phyloP scores from a whole-genome alignment of 306 rosid genomes.

The Cicer cuneatum region DNA sequence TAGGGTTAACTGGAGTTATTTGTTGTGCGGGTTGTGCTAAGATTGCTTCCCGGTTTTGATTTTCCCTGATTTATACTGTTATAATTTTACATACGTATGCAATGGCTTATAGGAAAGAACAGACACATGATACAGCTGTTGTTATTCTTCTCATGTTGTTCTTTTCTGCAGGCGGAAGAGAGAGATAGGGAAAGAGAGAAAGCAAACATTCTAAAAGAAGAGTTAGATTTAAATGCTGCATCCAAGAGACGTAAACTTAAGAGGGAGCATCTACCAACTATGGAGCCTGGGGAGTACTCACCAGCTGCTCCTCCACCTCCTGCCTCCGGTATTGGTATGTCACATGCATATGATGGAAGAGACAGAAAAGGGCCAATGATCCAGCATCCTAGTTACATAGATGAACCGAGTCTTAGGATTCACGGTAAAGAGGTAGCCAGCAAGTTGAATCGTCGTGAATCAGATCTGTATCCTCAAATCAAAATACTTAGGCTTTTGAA shows the following conservation, averaged over 20 bases:
- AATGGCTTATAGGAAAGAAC: constrained; percentile 8
- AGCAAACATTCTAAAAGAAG: constrained; percentile 78
- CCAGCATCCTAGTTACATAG: constrained; percentile 74
- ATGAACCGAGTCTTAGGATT: constrained; percentile 76
- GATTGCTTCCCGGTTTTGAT: constrained; percentile 1
- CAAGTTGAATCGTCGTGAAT: constrained; percentile 89
- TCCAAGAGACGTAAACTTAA: constrained; percentile 93
- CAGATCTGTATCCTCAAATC: constrained; percentile 87
- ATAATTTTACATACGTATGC: background rate
- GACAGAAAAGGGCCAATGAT: constrained; percentile 81
- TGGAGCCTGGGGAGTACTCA: constrained; percentile 90
- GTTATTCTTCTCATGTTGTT: constrained; percentile 5
- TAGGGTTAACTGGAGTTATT: constrained; percentile 1
- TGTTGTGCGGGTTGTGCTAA: background rate
- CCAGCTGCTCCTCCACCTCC: constrained; percentile 86
- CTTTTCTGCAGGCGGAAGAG: constrained; percentile 65
- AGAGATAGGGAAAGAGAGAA: constrained; percentile 84
- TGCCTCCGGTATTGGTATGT: constrained; percentile 55
- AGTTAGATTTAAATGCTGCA: constrained; percentile 70
- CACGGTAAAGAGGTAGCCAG: constrained; percentile 81
- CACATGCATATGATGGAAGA: constrained; percentile 85
- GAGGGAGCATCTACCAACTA: constrained; percentile 77
- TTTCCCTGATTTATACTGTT: constrained; percentile 25
- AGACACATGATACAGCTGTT: background rate
- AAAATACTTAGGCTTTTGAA: constrained; percentile 18